Conservation (phyloP, 2,329 filamentous ascomycete species). For the Monosporascus sp. region DNA sequence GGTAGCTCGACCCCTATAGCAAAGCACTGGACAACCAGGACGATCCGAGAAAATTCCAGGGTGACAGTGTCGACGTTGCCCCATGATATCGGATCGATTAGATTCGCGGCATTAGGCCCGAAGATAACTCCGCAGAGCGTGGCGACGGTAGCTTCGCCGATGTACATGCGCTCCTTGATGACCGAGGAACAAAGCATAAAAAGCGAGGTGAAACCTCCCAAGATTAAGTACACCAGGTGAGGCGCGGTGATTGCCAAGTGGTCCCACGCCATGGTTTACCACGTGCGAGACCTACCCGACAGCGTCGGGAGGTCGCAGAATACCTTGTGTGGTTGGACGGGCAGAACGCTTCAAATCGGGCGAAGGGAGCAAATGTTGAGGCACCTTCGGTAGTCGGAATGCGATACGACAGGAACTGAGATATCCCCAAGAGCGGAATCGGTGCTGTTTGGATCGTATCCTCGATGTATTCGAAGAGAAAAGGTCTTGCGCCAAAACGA, state of each 20-base stretch:
- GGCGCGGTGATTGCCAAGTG: slow-evolving; percentile 85
- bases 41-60: slow-evolving; percentile 82
- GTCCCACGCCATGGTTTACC: slow-evolving; percentile 64
- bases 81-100: slow-evolving; percentile 74
- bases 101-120: slow-evolving; percentile 74
- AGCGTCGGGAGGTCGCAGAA: slow-evolving; percentile 4
- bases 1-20: slow-evolving; percentile 87
- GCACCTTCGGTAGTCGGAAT: slow-evolving; percentile 13
- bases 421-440: slow-evolving; percentile 21
- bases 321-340: background rate
- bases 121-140: slow-evolving; percentile 86
- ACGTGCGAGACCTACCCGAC: slow-evolving; percentile 4
- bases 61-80: slow-evolving; percentile 82
- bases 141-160: slow-evolving; percentile 94
- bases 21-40: slow-evolving; percentile 88
- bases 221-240: slow-evolving; percentile 96
- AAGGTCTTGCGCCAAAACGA: slow-evolving; percentile 19
- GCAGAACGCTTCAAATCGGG: slow-evolving; percentile 9
- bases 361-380: slow-evolving; percentile 12
- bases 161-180: slow-evolving; percentile 98
- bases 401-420: slow-evolving; percentile 15
- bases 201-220: slow-evolving; percentile 93
- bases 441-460: slow-evolving; percentile 14
- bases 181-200: slow-evolving; percentile 98
- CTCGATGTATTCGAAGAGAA: slow-evolving; percentile 30